Percentiles rank a stretch among this genome's conserved stretches.
phyloP scores from a whole-genome alignment of 2,329 filamentous ascomycete genomes.

The Penicillium sclerotiorum region DNA sequence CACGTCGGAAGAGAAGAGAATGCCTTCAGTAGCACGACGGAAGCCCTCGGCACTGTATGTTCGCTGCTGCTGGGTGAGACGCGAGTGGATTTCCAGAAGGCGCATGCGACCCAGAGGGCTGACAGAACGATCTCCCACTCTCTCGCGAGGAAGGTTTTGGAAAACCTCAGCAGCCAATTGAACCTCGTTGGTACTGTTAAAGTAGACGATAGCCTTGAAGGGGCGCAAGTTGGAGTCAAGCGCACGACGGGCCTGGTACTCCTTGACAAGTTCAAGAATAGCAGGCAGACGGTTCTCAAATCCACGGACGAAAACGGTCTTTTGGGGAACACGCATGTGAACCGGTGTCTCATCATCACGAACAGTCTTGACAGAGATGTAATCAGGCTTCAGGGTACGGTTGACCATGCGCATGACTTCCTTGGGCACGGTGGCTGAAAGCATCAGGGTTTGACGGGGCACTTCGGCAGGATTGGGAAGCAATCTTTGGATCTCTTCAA shows the following conservation, averaged over 20 bases:
- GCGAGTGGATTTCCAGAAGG: conserved; percentile 73
- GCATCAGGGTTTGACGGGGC: conserved; percentile 87
- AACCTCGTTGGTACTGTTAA: conserved; percentile 76
- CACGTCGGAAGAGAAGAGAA: conserved; percentile 78
- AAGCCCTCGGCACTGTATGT: conserved; percentile 73
- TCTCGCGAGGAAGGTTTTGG: conserved; percentile 47
- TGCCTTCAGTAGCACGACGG: conserved; percentile 62
- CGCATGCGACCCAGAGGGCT: conserved; percentile 36
- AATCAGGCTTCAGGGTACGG: conserved; percentile 75
- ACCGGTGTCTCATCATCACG: conserved; percentile 78
- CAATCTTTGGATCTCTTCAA: conserved; percentile 61
- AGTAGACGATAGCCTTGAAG: conserved; percentile 97
- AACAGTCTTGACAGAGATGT: conserved; percentile 91
- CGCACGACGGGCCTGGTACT: conserved; percentile 54
- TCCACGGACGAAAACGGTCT: conserved; percentile 66
- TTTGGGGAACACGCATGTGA: conserved; percentile 81
- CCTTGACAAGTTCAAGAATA: conserved; percentile 73
- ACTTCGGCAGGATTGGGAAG: conserved; percentile 67
- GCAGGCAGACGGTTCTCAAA: conserved; percentile 77
- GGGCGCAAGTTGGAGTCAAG: conserved; percentile 52
- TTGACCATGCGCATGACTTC: conserved; percentile 81
- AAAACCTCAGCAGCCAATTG: conserved; percentile 65
- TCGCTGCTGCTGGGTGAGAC: conserved; percentile 69
- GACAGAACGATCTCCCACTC: conserved; percentile 3
- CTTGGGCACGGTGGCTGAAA: conserved; percentile 87